Evolutionary conservation across 169 alveolate genomes (phyloP), one percentile per base, ranked within the genome.

Genomic region (Amoebophrya sp.): DNA sequence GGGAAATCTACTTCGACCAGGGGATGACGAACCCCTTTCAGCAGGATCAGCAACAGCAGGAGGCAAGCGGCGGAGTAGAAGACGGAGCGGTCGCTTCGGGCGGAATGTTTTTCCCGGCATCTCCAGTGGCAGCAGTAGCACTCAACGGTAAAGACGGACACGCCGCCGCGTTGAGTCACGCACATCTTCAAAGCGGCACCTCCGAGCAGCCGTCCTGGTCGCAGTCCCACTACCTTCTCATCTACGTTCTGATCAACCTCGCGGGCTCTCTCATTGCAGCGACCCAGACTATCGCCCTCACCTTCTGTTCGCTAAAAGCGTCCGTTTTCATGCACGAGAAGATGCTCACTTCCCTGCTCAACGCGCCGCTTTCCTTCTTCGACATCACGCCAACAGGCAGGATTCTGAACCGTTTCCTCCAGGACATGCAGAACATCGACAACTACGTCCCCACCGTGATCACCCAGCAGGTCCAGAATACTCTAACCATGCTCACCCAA

Each of bases 341-440:
- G 39, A 91, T 91, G 92, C 50, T 91, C 88, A 41, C 29, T 31
- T 50, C 40, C 41, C 87, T 91, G 20, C 43, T 91, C 40, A 50
- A 48, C 2, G 92, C 92, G 5, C 92, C 92, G 39, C 88, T 91
- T 91, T 48, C 70, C 34, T 91, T 91, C 67, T 91, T 91, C 41
- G 92, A 91, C 90, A 13, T 42, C 29, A 48, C 92, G 41, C 92
- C 92, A 20, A 91, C 92, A 0, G 92, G 92, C 0, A 38, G 90
- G 41, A 70, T 91, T 18, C 38, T 91, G 89, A 91, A 91, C 40
- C 92, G 92, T 0, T 91, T 91, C 26, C 87, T 91, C 7, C 92
- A 91, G 38, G 92, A 91, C 42, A 15, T 91, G 78, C 92, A 91
- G 58, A 91, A 91, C 89, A 88, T 91, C 87, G 92, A 91, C 92